Base-by-base conservation (phyloP, 768 basidiomycete species). In the Pleurotus citrinopileatus region DNA sequence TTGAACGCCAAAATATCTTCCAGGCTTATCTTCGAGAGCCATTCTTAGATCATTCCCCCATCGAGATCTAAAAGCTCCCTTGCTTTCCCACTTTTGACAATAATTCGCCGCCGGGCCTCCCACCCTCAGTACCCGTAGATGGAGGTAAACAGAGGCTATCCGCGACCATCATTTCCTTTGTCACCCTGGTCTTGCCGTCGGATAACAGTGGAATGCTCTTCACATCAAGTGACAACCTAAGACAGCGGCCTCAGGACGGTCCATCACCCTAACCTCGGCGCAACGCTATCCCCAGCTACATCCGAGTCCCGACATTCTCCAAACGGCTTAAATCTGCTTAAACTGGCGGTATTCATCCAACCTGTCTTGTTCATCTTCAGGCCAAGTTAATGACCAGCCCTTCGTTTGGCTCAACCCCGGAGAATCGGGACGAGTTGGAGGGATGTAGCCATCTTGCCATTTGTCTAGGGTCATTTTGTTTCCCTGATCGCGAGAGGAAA, bases 31-130 rank as follows among this genome's bases (percentile, higher is more conserved):
- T 32, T 32, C 12, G 12, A 40, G 25, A 9, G 9, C 43, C 7
- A 44, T 22, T 25, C 22, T 12, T 20, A 20, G 20, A 44, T 8
- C 13, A 25, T 13, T 19, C 20, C 27, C 25, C 27, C 48, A 51
- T 51, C 48, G n/a, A 51, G 34, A 51, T 51, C 28, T 13, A 36
- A 36, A 12, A 40, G 12, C 22, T 12, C 47, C 12, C 19, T 15
- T 34, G 1, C 12, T 27, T 25, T 28, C 45, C 45, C 23, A n/a
- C 32, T 51, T 51, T 37, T 19, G 38, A 40, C 43, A 51, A 7
- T 26, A 51, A 51, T 34, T 38, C 48, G 48, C 48, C 48, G 48
- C 34, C 48, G 48, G 48, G 29, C 34, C 48, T 51, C 47, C 45
- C 13, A 34, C 26, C 17, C 9, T 15, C 15, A 20, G 10, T 17